Conservation (phyloP, 176 grass and related monocot genomes). For the Raddia distichophylla region DNA sequence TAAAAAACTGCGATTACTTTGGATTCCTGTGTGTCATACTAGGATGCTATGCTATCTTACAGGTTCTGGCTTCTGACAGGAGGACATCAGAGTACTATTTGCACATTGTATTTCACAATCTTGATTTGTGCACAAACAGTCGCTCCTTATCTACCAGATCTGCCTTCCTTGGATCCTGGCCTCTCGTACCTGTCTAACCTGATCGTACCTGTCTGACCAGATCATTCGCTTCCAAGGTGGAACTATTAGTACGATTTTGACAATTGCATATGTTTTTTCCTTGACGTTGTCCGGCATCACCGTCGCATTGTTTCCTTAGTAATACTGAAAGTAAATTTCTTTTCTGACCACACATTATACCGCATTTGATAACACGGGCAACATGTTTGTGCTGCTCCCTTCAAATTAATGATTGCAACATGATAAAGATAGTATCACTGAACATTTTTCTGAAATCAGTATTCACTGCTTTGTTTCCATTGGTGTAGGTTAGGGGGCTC, state of each 20-base stretch:
- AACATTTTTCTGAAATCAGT: not conserved
- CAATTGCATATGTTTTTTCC: not conserved
- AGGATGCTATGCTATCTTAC: slow-evolving; percentile 29
- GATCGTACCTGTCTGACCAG: not conserved
- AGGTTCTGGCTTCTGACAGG: slow-evolving; percentile 6
- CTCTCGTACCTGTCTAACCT: not conserved
- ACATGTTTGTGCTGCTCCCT: not conserved
- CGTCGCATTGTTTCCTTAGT: not conserved
- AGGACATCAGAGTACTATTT: slow-evolving; percentile 28
- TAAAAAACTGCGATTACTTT: slow-evolving; percentile 2
- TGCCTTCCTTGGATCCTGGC: slow-evolving; percentile 32
- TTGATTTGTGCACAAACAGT: slow-evolving; percentile 19
- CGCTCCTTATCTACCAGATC: slow-evolving; percentile 20
- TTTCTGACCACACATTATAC: not conserved
- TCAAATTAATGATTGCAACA: not conserved
- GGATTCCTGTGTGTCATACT: slow-evolving; percentile 19
- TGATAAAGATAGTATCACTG: not conserved
- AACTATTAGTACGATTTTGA: not conserved
- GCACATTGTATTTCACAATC: not conserved
- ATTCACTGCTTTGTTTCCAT: not conserved
- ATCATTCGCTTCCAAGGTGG: not conserved
- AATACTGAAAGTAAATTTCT: not conserved
- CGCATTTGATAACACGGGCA: not conserved
- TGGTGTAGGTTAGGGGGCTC: slow-evolving; percentile 59
- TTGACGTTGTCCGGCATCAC: not conserved